Conservation (phyloP, 805 yeast species). For the Candida caryicola region DNA sequence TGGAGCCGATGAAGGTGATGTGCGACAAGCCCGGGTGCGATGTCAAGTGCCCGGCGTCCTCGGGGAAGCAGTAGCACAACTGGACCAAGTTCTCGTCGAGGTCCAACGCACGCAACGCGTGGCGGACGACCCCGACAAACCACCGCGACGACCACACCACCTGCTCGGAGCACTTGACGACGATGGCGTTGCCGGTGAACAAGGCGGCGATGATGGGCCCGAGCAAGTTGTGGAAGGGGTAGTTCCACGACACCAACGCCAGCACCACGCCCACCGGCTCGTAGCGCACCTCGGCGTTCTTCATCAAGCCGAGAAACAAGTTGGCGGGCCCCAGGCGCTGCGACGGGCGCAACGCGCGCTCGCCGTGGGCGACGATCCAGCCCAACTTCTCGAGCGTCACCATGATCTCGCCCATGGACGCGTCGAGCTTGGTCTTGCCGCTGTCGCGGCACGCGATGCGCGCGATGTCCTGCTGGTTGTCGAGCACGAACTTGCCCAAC, state of each 20-base stretch:
- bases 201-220: constrained; percentile 90
- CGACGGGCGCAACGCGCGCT: constrained; percentile 62
- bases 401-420: constrained; percentile 93
- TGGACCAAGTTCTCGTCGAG: constrained; percentile 83
- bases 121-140: constrained; percentile 67
- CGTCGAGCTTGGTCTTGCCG: constrained; percentile 94
- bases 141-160: constrained; percentile 92
- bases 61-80: constrained; percentile 84
- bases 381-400: constrained; percentile 90
- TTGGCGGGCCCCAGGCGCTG: constrained; percentile 85
- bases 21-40: constrained; percentile 81
- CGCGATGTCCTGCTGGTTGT: constrained; percentile 83
- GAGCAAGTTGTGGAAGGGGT: constrained; percentile 90
- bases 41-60: constrained; percentile 81
- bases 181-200: constrained; percentile 87
- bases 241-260: constrained; percentile 94
- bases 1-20: constrained; percentile 94
- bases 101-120: constrained; percentile 70
- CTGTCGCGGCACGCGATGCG: constrained; percentile 94
- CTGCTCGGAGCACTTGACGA: constrained; percentile 92
- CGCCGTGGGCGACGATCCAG: constrained; percentile 89
- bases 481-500: constrained; percentile 65
- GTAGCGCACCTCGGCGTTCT: constrained; percentile 89
- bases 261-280: constrained; percentile 89
- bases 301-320: constrained; percentile 74